Conservation (phyloP, 2,329 filamentous ascomycete species). For the Fulvia fulva region DNA sequence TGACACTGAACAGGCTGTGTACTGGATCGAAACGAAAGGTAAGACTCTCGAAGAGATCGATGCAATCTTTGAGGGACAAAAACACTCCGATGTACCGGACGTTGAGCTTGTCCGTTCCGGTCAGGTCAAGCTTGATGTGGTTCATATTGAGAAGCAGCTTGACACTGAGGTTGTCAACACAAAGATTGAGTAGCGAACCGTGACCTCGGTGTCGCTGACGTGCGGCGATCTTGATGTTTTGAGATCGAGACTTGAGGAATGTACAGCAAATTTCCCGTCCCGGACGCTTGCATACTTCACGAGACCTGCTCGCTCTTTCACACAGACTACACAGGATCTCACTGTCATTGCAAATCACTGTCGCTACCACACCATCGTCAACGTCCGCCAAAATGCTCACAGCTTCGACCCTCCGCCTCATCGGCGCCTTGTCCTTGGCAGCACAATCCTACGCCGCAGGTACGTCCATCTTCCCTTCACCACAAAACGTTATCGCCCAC, state of each 20-base stretch:
- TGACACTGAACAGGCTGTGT: slow-evolving; percentile 29
- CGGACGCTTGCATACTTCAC: background rate
- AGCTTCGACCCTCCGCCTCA: background rate
- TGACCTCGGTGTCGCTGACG: no score
- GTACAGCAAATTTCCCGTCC: background rate
- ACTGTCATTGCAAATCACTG: background rate
- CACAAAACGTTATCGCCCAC: no score
- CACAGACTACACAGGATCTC: background rate
- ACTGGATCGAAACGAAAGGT: slow-evolving; percentile 30
- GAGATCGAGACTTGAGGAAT: background rate
- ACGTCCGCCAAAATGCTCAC: background rate
- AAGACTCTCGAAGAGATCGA: slow-evolving; percentile 32
- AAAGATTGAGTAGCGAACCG: slow-evolving; percentile 8
- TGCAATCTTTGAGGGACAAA: slow-evolving; percentile 30
- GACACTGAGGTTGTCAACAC: slow-evolving; percentile 9
- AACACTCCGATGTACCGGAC: slow-evolving; percentile 26
- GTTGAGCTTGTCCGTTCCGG: slow-evolving; percentile 22
- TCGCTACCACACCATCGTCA: background rate
- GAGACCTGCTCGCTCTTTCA: background rate
- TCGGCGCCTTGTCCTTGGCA: background rate
- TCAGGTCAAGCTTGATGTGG: slow-evolving; percentile 18
- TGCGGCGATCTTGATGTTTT: no score
- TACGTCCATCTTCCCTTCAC: background rate
- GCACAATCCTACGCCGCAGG: background rate
- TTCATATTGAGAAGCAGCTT: slow-evolving; percentile 18